Evolutionary conservation across 2,329 filamentous ascomycete genomes (phyloP), one percentile per base, ranked within the genome.

Genomic region (Hortaea werneckii): DNA sequence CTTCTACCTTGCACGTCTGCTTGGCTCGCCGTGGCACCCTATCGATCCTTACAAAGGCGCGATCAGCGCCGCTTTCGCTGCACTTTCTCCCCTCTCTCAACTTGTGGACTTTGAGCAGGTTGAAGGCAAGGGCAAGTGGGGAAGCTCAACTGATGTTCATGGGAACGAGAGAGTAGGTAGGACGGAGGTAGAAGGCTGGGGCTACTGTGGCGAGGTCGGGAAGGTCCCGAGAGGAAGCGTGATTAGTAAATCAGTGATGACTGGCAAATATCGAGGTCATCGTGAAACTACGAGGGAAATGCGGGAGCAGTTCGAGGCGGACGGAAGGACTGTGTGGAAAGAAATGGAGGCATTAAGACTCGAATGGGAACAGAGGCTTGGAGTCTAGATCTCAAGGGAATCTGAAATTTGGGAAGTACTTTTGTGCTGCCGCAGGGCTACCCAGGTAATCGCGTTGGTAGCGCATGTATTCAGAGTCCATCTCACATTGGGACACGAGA

Each of bases 151-250:
- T 6, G 75, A 83, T 52, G 64, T 75, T 11, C 64, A 67, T 46
- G 80, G 83, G 0, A 67, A 72, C 13, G 74, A 77, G 48, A 69
- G 75, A 35, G 78, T 87, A 5, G 83, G 82, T 65, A 79, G 79
- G 57, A 94, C 88, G 1, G 87, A 95, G 64, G 82, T 94, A 3
- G 80, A 86, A 38, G 86, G 87, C 6, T 95, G 89, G 88, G 89
- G 87, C 0, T 72, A 71, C 61, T 73, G 75, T 39, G 79, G 79
- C 2, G 69, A 67, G 29, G 62, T 77, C 41, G 69, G 72, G 0
- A 83, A 80, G 62, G 54, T 57, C 29, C 58, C 60, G 20, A 42
- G 52, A 37, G 57, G 64, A 45, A 58, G 58, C 56, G 65, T 69
- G 37, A 57, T 67, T 39, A 73, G 73, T 2, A 67, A 72, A 44